Evolutionary conservation across 1,284 basidiomycete genomes (phyloP).

Genomic region (Pulchroboletus neoregius): DNA sequence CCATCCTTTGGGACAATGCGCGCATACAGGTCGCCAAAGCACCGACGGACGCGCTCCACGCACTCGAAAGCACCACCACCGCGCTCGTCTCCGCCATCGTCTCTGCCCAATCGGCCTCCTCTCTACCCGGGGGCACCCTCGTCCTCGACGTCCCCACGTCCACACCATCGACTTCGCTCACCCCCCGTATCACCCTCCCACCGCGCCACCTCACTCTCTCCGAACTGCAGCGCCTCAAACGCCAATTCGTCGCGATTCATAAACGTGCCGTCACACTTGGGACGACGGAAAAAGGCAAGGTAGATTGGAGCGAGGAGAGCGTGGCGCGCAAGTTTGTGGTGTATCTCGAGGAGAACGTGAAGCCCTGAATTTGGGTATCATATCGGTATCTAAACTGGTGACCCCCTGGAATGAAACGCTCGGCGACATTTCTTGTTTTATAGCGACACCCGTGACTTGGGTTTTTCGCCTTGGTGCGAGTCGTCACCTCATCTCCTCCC

Average conservation of each 20-base stretch:
- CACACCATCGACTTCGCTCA: conserved; percentile 34
- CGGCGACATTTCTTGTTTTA: no score
- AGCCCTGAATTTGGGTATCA: conserved; percentile 27
- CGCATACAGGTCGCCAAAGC: conserved; percentile 65
- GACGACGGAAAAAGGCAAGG: conserved; percentile 71
- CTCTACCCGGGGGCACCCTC: conserved; percentile 49
- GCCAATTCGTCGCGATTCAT: conserved; percentile 84
- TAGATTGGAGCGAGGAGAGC: conserved; percentile 74
- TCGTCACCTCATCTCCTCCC: no score
- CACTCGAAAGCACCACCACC: conserved; percentile 69
- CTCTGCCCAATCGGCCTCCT: conserved; percentile 48
- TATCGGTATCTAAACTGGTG: no score
- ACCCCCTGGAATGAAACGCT: no score
- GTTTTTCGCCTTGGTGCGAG: no score
- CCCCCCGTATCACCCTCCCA: conserved; percentile 48
- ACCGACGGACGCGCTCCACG: conserved; percentile 77
- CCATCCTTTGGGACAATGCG: no score
- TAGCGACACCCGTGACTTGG: no score
- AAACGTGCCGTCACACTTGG: conserved; percentile 84
- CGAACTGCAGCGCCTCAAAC: conserved; percentile 81
- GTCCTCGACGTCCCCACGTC: conserved; percentile 40
- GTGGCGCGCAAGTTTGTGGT: conserved; percentile 72
- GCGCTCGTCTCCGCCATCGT: conserved; percentile 67
- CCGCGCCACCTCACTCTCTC: conserved; percentile 70
- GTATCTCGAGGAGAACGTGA: conserved; percentile 76